A percentile compares a stretch with the other conserved stretches of the same genome.
Conservation (phyloP, 2,329 filamentous ascomycete genomes). For the Xylaria polymorpha region DNA sequence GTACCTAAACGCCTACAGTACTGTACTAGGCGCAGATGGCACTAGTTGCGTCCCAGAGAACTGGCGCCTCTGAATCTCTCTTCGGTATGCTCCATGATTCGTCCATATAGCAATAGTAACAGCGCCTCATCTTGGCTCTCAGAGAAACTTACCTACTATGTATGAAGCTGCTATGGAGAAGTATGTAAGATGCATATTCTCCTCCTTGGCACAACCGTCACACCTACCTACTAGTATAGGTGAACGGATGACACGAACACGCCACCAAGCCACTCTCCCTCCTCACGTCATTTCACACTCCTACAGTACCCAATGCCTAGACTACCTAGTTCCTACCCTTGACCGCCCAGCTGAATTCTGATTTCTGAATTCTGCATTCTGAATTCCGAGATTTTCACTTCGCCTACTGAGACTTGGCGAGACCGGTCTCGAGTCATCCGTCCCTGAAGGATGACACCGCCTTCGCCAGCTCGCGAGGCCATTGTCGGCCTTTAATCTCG, state of each 20-base stretch:
- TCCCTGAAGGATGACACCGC: not conserved
- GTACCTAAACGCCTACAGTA: no score
- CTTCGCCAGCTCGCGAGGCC: not conserved
- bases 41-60: not conserved
- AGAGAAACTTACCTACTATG: not conserved
- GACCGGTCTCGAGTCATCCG: constrained; percentile 7
- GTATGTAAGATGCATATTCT: not conserved
- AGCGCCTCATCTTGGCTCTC: not conserved
- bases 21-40: not conserved
- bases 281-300: constrained; percentile 3
- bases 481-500: constrained; percentile 18
- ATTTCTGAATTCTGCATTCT: not conserved
- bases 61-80: not conserved
- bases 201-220: not conserved
- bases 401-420: constrained; percentile 7
- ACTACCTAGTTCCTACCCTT: not conserved
- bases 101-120: not conserved
- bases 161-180: not conserved
- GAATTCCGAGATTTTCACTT: not conserved
- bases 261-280: not conserved
- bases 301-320: no score
- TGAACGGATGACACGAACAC: constrained; percentile 11
- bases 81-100: not conserved
- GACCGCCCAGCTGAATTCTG: not conserved
- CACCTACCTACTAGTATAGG: not conserved